A percentile compares a stretch with the other conserved stretches of the same genome.
Evolutionary conservation across 23 red algal species (phyloP).

Genomic region (Gracilariopsis chorda): DNA sequence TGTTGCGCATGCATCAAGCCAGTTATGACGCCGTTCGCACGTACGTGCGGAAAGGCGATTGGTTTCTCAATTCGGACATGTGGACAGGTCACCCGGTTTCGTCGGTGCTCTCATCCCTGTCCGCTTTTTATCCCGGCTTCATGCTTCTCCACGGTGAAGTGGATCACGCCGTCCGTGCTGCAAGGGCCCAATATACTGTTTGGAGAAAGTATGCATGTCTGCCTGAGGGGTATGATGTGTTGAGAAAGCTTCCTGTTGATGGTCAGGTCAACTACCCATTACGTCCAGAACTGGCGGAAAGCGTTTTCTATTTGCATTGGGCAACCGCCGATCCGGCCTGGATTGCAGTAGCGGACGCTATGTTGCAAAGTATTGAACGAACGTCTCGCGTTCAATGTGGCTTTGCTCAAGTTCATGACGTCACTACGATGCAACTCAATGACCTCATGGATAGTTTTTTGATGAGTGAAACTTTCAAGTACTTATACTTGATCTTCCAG

Average conservation of each 20-base stretch:
- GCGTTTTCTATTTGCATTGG: slow-evolving; percentile 68
- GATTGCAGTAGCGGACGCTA: slow-evolving; percentile 8
- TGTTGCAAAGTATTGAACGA: slow-evolving; percentile 44
- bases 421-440: background rate
- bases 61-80: slow-evolving; percentile 52
- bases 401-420: slow-evolving; percentile 23
- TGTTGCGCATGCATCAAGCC: slow-evolving; percentile 34
- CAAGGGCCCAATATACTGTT: slow-evolving; percentile 47
- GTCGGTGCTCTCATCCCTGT: slow-evolving; percentile 29
- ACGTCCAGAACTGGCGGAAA: slow-evolving; percentile 58
- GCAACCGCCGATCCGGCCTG: slow-evolving; percentile 40
- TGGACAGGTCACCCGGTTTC: slow-evolving; percentile 26
- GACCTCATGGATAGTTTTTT: slow-evolving; percentile 74
- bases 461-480: slow-evolving; percentile 87
- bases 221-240: slow-evolving; percentile 59
- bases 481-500: slow-evolving; percentile 76
- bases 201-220: slow-evolving; percentile 57
- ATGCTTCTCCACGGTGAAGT: slow-evolving; percentile 46
- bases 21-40: slow-evolving; percentile 12
- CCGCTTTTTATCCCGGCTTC: slow-evolving; percentile 64
- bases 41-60: slow-evolving; percentile 27
- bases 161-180: slow-evolving; percentile 9
- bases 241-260: background rate
- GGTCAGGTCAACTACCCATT: slow-evolving; percentile 57
- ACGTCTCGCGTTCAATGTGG: slow-evolving; percentile 30